phyloP scores from a whole-genome alignment of 2,329 filamentous ascomycete species.

The Talaromyces sp. region DNA sequence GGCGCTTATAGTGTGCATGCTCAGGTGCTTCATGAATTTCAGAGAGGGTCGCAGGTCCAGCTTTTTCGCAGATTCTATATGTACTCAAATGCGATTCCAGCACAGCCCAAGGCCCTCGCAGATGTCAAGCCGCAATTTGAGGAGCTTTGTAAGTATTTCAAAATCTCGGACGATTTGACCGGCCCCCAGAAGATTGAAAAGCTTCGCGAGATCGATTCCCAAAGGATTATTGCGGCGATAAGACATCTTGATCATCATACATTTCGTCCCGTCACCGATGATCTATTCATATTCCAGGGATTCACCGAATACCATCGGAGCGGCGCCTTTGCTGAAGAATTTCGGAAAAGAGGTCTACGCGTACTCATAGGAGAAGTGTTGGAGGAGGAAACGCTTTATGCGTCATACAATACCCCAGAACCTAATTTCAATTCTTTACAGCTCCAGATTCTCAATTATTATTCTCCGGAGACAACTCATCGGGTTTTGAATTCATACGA shows the following conservation, averaged over 20 bases:
- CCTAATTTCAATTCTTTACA: conserved; percentile 36
- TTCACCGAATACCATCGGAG: conserved; percentile 45
- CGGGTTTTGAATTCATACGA: conserved; percentile 41
- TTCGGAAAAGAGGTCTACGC: conserved; percentile 37
- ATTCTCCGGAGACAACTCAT: conserved; percentile 43
- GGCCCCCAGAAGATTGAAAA: conserved; percentile 34
- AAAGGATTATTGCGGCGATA: conserved; percentile 39
- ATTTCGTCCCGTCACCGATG: conserved; percentile 51
- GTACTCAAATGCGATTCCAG: conserved; percentile 51
- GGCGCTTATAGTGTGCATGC: conserved; percentile 45
- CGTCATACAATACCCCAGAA: conserved; percentile 43
- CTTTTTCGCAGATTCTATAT: conserved; percentile 44
- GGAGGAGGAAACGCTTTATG: conserved; percentile 51
- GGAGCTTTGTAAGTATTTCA: conserved; percentile 44
- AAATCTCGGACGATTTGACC: conserved; percentile 25
- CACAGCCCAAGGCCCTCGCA: conserved; percentile 45
- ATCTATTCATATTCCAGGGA: conserved; percentile 42
- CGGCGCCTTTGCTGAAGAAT: conserved; percentile 42
- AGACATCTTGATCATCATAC: conserved; percentile 49
- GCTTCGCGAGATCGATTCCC: conserved; percentile 35
- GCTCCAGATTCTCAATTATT: conserved; percentile 49
- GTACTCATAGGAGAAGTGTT: conserved; percentile 49
- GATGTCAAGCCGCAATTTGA: conserved; percentile 48
- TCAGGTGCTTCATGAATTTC: conserved; percentile 45
- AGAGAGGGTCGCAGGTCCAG: conserved; percentile 36